A percentile compares a stretch with the other conserved stretches of the same genome.
Conservation (phyloP, 139 green algal species). For the Astrephomene gubernaculifera region DNA sequence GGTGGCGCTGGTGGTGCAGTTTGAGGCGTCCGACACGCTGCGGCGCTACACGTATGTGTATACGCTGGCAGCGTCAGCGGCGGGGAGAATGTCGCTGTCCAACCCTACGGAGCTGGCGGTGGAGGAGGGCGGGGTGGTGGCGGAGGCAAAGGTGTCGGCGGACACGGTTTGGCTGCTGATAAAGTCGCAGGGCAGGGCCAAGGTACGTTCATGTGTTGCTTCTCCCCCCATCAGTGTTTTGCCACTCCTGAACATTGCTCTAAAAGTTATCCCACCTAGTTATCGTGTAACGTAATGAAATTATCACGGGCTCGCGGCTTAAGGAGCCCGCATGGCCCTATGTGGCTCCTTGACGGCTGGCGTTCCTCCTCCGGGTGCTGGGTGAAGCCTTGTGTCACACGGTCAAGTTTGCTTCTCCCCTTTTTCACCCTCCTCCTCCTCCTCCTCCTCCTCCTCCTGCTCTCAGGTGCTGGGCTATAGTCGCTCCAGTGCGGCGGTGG, state of each 20-base stretch:
- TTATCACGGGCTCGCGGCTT: no score
- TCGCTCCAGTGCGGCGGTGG: not conserved
- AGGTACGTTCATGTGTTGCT: no score
- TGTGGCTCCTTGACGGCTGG: no score
- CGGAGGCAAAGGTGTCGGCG: slow-evolving; percentile 32
- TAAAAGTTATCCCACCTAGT: no score
- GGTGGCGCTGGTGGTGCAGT: slow-evolving; percentile 36
- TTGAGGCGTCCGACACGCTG: slow-evolving; percentile 38
- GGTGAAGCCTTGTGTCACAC: no score
- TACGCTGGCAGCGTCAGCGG: not conserved
- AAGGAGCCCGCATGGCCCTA: no score
- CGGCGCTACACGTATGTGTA: slow-evolving; percentile 17
- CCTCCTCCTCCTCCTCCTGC: not conserved
- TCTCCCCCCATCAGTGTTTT: no score
- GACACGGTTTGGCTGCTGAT: slow-evolving; percentile 45
- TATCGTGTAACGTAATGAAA: no score
- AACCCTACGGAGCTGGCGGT: slow-evolving; percentile 5
- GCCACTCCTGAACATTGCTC: no score
- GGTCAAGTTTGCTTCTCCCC: no score
- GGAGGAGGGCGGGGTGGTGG: slow-evolving; percentile 15
- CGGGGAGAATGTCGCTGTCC: not conserved
- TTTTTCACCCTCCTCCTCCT: no score
- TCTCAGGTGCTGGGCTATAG: slow-evolving; percentile 30
- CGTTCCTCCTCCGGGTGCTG: no score
- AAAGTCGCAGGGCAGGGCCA: not conserved